These are phyloP conservation scores for Trypanosomatidae sp. DNA, from an alignment of 208 protist genomes.

Conservation along the genomic window DNA sequence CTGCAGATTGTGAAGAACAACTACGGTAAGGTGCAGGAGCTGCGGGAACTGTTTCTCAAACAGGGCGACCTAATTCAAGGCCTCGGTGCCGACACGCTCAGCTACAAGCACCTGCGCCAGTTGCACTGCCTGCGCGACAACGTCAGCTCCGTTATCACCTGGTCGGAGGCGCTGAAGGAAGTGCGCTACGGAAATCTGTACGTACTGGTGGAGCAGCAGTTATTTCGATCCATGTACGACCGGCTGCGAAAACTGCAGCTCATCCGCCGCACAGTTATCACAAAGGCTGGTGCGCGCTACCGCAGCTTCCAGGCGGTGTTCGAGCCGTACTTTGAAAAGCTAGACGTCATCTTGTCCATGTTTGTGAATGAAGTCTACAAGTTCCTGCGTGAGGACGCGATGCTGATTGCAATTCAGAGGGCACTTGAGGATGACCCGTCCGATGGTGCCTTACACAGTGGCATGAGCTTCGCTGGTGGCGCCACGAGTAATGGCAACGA, in stretches of 20 bases:
- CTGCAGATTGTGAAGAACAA: conserved; percentile 69
- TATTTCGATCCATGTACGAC: conserved; percentile 68
- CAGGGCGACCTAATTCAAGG: conserved; percentile 76
- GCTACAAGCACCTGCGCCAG: conserved; percentile 72
- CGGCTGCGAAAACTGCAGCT: conserved; percentile 61
- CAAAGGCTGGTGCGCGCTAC: conserved; percentile 55
- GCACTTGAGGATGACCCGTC: conserved; percentile 64
- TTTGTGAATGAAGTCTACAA: conserved; percentile 69
- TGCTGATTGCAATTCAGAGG: conserved; percentile 74
- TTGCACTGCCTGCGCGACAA: conserved; percentile 83
- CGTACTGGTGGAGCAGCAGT: conserved; percentile 50
- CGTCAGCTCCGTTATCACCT: conserved; percentile 77
- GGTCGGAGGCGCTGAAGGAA: conserved; percentile 79
- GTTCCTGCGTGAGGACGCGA: conserved; percentile 63
- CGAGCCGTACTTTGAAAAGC: conserved; percentile 89
- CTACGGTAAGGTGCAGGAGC: conserved; percentile 59
- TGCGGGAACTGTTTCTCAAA: conserved; percentile 67
- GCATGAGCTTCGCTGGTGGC: neutral
- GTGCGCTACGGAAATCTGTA: conserved; percentile 79
- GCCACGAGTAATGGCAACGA: conserved; percentile 15
- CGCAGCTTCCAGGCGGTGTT: conserved; percentile 70
- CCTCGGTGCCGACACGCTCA: conserved; percentile 61
- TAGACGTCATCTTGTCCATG: conserved; percentile 65
- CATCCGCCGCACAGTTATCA: conserved; percentile 75
- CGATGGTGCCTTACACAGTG: neutral